Evolutionary conservation across 306 rosid genomes (phyloP), one percentile per base, ranked within the genome.

Genomic region (Quercus rubra): DNA sequence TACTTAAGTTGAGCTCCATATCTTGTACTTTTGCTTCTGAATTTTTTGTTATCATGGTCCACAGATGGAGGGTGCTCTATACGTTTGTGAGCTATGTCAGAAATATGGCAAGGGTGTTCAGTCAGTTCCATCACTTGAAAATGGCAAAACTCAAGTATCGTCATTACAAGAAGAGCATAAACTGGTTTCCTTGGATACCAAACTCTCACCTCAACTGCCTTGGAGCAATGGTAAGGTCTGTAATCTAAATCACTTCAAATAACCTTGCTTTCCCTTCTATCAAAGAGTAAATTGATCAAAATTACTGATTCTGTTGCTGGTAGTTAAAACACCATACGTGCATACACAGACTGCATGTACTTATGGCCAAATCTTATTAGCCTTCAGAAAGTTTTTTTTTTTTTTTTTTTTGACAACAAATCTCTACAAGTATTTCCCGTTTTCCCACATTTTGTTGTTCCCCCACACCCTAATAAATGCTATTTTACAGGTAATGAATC

Each of bases 61-160:
- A 81, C 86, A 88, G 92, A 84, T 75, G 80, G 90, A 90, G 81
- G 81, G 82, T 55, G 76, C 86, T 19, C 14, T 46, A 19, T 87
- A 83, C 56, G 86, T 87, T 67, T 95, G 99, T 79, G 99, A 92
- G 87, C 87, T 92, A 4, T 95, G 98, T 85, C 85, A 85, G 85
- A 93, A 92, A 77, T 91, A 95, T 73, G 88, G 91, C 74, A 90
- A 91, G 86, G 78, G 78, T 79, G 81, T 70, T 66, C 71, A 70
- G 77, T 78, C 70, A 63, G 67, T 64, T 56, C 79, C 77, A 74
- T 87, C 78, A 66, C 83, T 57, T 11, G 91, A 78, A 81, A 82
- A 52, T 75, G 81, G 84, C 51, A 81, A 86, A 67, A 77, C 85
- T 30, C 38, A 86, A 81, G 68, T 38, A 67, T 49, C 72, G 33